A percentile compares a stretch with the other conserved stretches of the same genome.
These are phyloP conservation scores for Akanthomyces muscarius DNA, from an alignment of 2,329 filamentous ascomycete genomes.

Conservation along the genomic window DNA sequence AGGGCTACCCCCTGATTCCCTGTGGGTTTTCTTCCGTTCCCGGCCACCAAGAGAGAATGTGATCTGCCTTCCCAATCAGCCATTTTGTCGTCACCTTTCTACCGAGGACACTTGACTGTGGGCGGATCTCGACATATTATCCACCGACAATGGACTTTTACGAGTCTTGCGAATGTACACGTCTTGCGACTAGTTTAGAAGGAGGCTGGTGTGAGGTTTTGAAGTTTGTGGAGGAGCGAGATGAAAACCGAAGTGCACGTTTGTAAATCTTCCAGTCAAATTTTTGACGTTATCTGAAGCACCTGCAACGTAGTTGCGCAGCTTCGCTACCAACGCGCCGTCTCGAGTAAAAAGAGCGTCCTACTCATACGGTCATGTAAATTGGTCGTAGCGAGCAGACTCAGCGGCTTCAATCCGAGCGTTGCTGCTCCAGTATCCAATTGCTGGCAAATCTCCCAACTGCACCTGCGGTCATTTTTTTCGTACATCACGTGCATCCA, in stretches of 20 bases:
- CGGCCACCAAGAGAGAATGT: constrained; percentile 47
- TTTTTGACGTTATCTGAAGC: not conserved
- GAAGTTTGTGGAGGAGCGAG: not conserved
- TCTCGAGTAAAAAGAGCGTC: not conserved
- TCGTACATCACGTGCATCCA: constrained; percentile 3
- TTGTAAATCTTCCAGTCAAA: not conserved
- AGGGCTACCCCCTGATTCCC: constrained; percentile 43
- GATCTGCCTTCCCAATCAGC: constrained; percentile 46
- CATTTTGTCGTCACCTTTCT: constrained; percentile 29
- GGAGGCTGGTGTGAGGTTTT: not conserved
- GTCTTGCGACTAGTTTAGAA: not conserved
- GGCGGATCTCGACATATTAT: constrained; percentile 45
- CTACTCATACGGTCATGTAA: no score
- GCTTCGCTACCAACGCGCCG: not conserved
- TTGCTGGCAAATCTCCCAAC: not conserved
- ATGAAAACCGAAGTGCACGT: not conserved
- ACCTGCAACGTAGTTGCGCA: not conserved
- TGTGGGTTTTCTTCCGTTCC: constrained; percentile 54
- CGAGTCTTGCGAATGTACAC: not conserved
- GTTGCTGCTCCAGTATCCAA: not conserved
- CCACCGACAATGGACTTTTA: not conserved
- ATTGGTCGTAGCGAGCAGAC: not conserved
- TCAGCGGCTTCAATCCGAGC: not conserved
- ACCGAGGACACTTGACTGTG: constrained; percentile 46
- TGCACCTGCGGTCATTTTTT: not conserved